Evolutionary conservation across 2,329 filamentous ascomycete species (phyloP).

Genomic region (Diaporthe ampelina): DNA sequence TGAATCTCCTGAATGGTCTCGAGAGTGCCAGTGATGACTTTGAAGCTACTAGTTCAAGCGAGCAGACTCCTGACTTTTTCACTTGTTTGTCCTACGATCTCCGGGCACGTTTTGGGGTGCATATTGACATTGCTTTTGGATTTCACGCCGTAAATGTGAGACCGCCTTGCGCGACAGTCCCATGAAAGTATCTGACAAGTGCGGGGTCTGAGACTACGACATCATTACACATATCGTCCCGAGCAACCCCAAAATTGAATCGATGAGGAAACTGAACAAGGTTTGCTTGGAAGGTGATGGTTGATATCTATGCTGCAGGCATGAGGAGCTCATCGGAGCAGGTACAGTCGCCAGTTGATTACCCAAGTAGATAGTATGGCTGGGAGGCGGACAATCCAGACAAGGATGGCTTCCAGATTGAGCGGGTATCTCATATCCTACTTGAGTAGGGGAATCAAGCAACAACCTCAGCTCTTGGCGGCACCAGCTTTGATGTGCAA

Average conservation of each 20-base stretch:
- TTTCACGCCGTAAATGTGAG: constrained; percentile 25
- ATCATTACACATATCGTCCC: too few species aligned
- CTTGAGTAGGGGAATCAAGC: background rate
- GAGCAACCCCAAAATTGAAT: background rate
- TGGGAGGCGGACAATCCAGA: background rate
- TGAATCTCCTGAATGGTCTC: too few species aligned
- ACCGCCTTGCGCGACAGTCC: constrained; percentile 43
- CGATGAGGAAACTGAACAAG: too few species aligned
- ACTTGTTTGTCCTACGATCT: constrained; percentile 42
- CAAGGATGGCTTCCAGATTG: background rate
- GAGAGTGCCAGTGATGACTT: too few species aligned
- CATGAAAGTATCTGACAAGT: constrained; percentile 41
- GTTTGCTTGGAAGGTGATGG: background rate
- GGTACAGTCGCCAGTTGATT: background rate
- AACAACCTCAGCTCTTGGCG: constrained; percentile 72
- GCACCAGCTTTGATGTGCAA: constrained; percentile 92
- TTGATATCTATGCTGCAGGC: constrained; percentile 15
- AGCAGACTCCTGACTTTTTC: constrained; percentile 27
- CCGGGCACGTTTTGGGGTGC: constrained; percentile 38
- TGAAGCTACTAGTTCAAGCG: constrained; percentile 18
- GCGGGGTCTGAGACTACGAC: background rate
- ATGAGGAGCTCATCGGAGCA: constrained; percentile 10
- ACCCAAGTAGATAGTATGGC: background rate
- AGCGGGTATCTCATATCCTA: constrained; percentile 6
- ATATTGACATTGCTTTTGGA: constrained; percentile 30